A percentile compares a stretch with the other conserved stretches of the same genome.
Evolutionary conservation across 768 basidiomycete genomes (phyloP).

Genomic region (Psilocybe sp.): DNA sequence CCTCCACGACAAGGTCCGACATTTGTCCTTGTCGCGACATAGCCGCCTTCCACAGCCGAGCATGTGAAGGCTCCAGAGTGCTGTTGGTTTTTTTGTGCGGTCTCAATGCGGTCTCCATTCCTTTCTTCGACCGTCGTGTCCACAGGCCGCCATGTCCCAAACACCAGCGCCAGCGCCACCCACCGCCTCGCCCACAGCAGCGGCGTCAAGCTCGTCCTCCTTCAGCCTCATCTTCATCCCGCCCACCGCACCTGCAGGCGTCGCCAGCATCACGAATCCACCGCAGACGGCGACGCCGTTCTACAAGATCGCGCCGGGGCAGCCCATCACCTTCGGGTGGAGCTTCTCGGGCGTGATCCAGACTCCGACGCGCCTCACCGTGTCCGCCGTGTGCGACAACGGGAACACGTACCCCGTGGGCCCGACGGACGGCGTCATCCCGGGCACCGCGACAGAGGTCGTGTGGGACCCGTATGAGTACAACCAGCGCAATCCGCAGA

Average conservation of each 20-base stretch:
- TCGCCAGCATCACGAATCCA: slow-evolving; percentile 73
- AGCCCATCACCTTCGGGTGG: slow-evolving; percentile 88
- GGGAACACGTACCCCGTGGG: slow-evolving; percentile 91
- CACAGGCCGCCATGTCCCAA: no score
- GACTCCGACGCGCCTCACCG: slow-evolving; percentile 75
- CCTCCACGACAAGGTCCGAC: no score
- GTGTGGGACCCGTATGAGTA: slow-evolving; percentile 83
- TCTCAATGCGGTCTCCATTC: no score
- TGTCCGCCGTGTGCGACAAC: slow-evolving; percentile 81
- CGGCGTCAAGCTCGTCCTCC: background rate
- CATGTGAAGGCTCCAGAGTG: no score
- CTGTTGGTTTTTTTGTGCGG: no score
- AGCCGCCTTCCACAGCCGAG: no score
- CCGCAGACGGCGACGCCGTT: slow-evolving; percentile 79
- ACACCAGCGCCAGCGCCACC: no score
- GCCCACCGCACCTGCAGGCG: slow-evolving; percentile 45
- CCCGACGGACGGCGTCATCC: slow-evolving; percentile 67
- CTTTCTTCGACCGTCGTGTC: no score
- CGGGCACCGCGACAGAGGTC: slow-evolving; percentile 67
- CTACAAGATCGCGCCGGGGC: slow-evolving; percentile 79
- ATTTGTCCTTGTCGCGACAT: no score
- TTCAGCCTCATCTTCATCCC: slow-evolving; percentile 20
- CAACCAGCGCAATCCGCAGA: slow-evolving; percentile 55
- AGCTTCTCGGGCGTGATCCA: slow-evolving; percentile 74
- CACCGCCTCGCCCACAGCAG: background rate